Evolutionary conservation across 2,329 filamentous ascomycete species (phyloP), one percentile per base, ranked within the genome.

Genomic region (Acarospora socialis): DNA sequence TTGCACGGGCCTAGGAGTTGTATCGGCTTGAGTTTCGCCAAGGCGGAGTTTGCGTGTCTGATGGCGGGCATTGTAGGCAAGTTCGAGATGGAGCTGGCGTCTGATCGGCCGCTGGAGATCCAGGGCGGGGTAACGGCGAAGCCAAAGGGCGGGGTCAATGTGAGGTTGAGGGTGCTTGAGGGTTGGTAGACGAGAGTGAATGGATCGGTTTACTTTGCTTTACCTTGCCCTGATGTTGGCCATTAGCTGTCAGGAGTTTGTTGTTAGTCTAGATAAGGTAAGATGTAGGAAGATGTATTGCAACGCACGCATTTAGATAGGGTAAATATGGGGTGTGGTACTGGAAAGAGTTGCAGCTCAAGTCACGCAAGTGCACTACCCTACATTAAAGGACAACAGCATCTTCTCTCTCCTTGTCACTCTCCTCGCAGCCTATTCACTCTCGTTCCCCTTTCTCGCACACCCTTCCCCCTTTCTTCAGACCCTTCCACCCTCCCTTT

Each of bases 1-100:
- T 53, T 93, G 36, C 82, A 92, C 50, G 86, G 86, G 0, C 83
- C 84, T 2, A 63, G 84, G 32, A 80, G 77, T 48, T 93, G 86
- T 50, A 93, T 93, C 44, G 86, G 84, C 0, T 69, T 76, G 53
- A 64, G 65, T 2, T 93, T 93, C 56, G 80, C 86, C 0, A 77
- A 73, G 50, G 73, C 77, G 1, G 87, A 94, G 61, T 81, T 93
- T 54, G 82, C 81, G 6, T 87, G 79, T 49, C 57, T 94, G 40
- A 50, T 94, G 28, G 84, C 83, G 14, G 67, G 71, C 6, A 73
- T 80, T 65, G 67, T 87, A 3, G 83, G 83, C 1, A 65, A 70
- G 21, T 92, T 92, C 43, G 57, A 69, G 46, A 68, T 73, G 38
- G 67, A 76, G 50, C 56, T 73, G 49, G 75, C 80, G 46, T 71